A percentile compares a stretch with the other conserved stretches of the same genome.
These are phyloP conservation scores for Amyloporia xantha DNA, from an alignment of 768 basidiomycete genomes.

Conservation along the genomic window DNA sequence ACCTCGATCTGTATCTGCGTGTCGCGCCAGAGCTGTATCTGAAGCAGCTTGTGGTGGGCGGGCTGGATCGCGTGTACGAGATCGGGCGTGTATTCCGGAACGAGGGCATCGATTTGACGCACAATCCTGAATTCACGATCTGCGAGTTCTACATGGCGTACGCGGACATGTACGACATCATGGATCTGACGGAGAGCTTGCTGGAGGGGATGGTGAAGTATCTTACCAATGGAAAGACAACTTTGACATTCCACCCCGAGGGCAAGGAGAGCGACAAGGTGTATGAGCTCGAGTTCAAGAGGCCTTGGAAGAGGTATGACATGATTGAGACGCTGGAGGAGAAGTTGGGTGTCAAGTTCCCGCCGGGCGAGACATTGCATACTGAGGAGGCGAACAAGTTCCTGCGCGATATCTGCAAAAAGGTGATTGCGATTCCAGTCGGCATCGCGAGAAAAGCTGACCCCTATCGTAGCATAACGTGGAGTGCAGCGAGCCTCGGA, in stretches of 20 bases:
- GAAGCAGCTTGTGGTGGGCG: constrained; percentile 95
- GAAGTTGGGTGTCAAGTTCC: constrained; percentile 89
- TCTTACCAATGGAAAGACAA: constrained; percentile 75
- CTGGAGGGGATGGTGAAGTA: constrained; percentile 87
- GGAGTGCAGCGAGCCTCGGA: constrained; percentile 93
- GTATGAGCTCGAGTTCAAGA: constrained; percentile 78
- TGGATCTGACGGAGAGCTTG: constrained; percentile 93
- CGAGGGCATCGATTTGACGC: constrained; percentile 97
- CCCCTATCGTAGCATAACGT: constrained; percentile 94
- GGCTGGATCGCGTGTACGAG: constrained; percentile 96
- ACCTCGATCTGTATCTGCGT: constrained; percentile 94
- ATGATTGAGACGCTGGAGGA: constrained; percentile 97
- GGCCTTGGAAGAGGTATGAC: constrained; percentile 97
- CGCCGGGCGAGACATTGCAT: constrained; percentile 84
- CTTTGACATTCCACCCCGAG: constrained; percentile 84
- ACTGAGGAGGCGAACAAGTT: constrained; percentile 85
- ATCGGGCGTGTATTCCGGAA: constrained; percentile 98
- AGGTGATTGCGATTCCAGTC: constrained; percentile 42
- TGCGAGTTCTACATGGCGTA: constrained; percentile 99
- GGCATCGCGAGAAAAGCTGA: background rate
- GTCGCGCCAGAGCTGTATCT: constrained; percentile 97
- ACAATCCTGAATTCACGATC: constrained; percentile 98
- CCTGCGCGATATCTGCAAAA: constrained; percentile 73
- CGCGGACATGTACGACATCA: constrained; percentile 97
- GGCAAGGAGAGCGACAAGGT: constrained; percentile 77